These are phyloP conservation scores for Suillus occidentalis DNA, from an alignment of 768 basidiomycete species.

Conservation along the genomic window DNA sequence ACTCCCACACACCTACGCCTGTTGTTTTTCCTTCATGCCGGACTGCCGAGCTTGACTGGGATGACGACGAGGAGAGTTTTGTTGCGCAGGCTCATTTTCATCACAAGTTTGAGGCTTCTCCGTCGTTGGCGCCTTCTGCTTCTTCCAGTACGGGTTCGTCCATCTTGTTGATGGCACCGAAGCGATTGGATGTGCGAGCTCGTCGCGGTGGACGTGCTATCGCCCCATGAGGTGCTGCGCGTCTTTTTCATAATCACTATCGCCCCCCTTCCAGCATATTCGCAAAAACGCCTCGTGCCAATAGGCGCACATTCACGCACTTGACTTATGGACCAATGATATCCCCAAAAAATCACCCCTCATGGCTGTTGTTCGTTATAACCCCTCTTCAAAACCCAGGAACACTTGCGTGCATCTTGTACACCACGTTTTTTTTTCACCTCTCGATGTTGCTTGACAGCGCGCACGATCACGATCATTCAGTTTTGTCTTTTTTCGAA, in stretches of 20 bases:
- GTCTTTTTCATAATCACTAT: slow-evolving; percentile 3
- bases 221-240: slow-evolving; percentile 15
- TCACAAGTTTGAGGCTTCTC: slow-evolving; percentile 18
- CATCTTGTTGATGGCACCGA: slow-evolving; percentile 32
- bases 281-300: slow-evolving; percentile 9
- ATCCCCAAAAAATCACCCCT: slow-evolving; percentile 5
- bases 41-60: slow-evolving; percentile 29
- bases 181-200: slow-evolving; percentile 18
- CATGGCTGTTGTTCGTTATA: slow-evolving; percentile 7
- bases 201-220: slow-evolving; percentile 15
- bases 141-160: slow-evolving; percentile 30
- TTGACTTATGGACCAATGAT: slow-evolving; percentile 2
- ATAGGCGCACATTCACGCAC: slow-evolving; percentile 6
- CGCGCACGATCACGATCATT: slow-evolving; percentile 27
- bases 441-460: slow-evolving; percentile 19
- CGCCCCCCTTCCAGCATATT: not conserved
- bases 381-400: slow-evolving; percentile 13
- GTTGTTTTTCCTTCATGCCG: slow-evolving; percentile 35
- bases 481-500: slow-evolving; percentile 4
- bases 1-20: slow-evolving; percentile 31
- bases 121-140: slow-evolving; percentile 20
- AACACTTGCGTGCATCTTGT: slow-evolving; percentile 23
- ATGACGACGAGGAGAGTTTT: slow-evolving; percentile 24
- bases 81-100: slow-evolving; percentile 19
- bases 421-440: not conserved